Evolutionary conservation across 495 filamentous ascomycete genomes (phyloP), one percentile per base, ranked within the genome.

Genomic region (Diplogelasinospora grovesii): DNA sequence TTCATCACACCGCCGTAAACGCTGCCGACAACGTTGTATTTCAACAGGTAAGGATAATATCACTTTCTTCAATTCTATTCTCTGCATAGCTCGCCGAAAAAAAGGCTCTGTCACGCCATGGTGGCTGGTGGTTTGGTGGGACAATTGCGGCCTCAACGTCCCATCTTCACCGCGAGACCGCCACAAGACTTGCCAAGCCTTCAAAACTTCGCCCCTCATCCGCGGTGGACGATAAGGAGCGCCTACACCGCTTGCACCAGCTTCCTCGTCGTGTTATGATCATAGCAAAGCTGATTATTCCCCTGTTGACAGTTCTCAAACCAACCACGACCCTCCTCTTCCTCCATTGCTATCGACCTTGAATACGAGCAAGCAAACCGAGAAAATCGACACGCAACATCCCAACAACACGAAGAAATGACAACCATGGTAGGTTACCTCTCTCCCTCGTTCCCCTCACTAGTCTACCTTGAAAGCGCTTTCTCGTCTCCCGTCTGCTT

Each of bases 401-500:
- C n/a, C 14, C 15, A 23, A 27, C 34, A 24, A 21, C 20, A 46
- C 49, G 37, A 40, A 50, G 66, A 45, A 11, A 73, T 73, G 69
- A 71, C 69, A 43, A 73, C 69, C 24, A 73, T 73, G 69, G 69
- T 73, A 68, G 36, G 67, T 37, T 18, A 7, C 21, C 14, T 25
- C n/a, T 28, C n/a, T 13, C 22, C 19, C 13, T 26, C 32, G 2
- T 14, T n/a, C 5, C 13, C 20, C 42, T 28, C 23, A 9, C 15
- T n/a, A n/a, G n/a, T n/a, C n/a, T n/a, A n/a, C n/a, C n/a, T n/a
- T n/a, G n/a, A n/a, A n/a, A n/a, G n/a, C n/a, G n/a, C n/a, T n/a
- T n/a, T n/a, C n/a, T n/a, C n/a, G n/a, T n/a, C n/a, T n/a, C n/a
- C n/a, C n/a, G n/a, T n/a, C n/a, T n/a, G n/a, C 16, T 47, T 15